These are phyloP conservation scores for Phialophora tarda DNA, from an alignment of 2,329 filamentous ascomycete genomes.

Conservation along the genomic window DNA sequence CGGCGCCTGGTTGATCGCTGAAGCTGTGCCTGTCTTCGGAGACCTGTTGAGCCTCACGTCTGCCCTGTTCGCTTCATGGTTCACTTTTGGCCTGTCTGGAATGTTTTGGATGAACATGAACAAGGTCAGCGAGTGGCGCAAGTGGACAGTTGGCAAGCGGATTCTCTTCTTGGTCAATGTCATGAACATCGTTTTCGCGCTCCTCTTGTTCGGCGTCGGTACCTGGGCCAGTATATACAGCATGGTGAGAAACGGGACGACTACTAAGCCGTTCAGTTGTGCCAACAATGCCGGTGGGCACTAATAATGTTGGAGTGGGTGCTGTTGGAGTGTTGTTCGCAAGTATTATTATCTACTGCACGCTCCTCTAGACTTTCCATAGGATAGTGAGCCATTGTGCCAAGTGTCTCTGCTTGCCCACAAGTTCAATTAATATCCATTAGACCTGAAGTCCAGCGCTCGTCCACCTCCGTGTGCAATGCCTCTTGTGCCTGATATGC, in stretches of 20 bases:
- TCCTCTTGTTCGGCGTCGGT: constrained; percentile 39
- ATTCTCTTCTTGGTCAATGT: constrained; percentile 31
- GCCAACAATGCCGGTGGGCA: constrained; percentile 20
- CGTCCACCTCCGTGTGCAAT: background rate
- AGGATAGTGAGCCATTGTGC: constrained; percentile 1
- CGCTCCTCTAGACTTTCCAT: constrained; percentile 9
- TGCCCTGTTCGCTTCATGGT: constrained; percentile 71
- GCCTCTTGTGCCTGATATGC: background rate
- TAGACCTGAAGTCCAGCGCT: background rate
- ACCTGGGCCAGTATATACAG: constrained; percentile 41
- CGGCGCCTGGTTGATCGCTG: constrained; percentile 70
- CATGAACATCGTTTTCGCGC: constrained; percentile 29
- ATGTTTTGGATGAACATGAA: constrained; percentile 43
- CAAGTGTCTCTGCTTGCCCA: background rate
- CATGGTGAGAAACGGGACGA: constrained; percentile 31
- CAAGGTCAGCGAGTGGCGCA: constrained; percentile 4
- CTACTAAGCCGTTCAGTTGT: constrained; percentile 29
- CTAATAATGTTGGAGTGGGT: background rate
- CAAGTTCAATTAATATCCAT: background rate
- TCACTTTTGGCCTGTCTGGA: constrained; percentile 56
- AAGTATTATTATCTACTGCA: constrained; percentile 9
- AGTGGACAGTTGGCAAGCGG: constrained; percentile 19
- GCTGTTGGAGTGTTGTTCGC: constrained; percentile 1
- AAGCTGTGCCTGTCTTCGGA: constrained; percentile 72
- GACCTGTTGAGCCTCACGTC: constrained; percentile 68